These are phyloP conservation scores for Aspergillus proliferans DNA, from an alignment of 2,329 filamentous ascomycete genomes.

Conservation along the genomic window DNA sequence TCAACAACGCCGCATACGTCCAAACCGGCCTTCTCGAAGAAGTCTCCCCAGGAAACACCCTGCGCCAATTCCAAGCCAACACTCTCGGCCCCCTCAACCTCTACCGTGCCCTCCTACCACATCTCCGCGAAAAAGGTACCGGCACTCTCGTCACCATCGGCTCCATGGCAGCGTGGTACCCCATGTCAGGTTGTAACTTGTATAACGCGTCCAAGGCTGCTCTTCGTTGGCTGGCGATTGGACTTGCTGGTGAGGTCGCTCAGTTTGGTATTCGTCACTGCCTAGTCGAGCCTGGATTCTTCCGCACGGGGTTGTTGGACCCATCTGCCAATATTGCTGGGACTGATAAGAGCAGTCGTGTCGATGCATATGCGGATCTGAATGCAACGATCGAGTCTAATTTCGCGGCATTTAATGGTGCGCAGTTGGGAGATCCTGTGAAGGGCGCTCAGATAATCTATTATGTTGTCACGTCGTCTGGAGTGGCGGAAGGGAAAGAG, in stretches of 20 bases:
- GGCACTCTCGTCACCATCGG: conserved; percentile 34
- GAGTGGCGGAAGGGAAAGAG: conserved; percentile 14
- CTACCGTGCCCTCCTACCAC: conserved; percentile 31
- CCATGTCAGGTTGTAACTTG: conserved; percentile 19
- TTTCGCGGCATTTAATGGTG: conserved; percentile 17
- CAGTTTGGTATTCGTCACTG: conserved; percentile 28
- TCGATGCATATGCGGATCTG: conserved; percentile 20
- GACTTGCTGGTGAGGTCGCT: conserved; percentile 24
- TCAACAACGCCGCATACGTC: conserved; percentile 30
- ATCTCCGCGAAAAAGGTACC: conserved; percentile 25
- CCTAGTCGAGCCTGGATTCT: conserved; percentile 33
- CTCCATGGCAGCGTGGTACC: conserved; percentile 26
- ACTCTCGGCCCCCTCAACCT: conserved; percentile 33
- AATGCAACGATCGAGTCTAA: conserved; percentile 10
- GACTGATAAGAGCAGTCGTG: conserved; percentile 5
- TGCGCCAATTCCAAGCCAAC: conserved; percentile 32
- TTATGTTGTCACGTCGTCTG: conserved; percentile 22
- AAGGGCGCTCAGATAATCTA: conserved; percentile 28
- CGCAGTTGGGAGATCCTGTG: conserved; percentile 23
- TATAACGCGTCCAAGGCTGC: conserved; percentile 33
- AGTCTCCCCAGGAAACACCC: conserved; percentile 15
- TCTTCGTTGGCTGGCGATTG: conserved; percentile 3
- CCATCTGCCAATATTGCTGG: conserved; percentile 7
- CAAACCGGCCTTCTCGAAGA: conserved; percentile 25
- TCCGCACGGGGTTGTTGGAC: conserved; percentile 27